phyloP scores from a whole-genome alignment of 768 basidiomycete genomes.

The Leccinum broughii region DNA sequence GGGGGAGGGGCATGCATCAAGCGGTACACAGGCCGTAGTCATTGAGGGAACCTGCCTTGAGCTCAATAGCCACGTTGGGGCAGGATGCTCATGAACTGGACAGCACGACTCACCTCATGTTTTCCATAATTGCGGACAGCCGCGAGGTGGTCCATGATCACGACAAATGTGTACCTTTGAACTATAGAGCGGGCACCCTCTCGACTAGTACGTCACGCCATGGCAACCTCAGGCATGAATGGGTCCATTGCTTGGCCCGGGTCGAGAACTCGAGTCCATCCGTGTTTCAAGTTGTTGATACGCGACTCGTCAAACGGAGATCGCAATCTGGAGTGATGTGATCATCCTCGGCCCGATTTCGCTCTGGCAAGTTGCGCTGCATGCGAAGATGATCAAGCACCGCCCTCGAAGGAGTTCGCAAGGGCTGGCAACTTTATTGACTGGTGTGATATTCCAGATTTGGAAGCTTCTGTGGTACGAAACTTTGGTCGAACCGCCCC shows the following conservation, averaged over 20 bases:
- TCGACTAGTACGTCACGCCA: constrained; percentile 28
- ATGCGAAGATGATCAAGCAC: constrained; percentile 17
- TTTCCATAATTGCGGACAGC: constrained; percentile 36
- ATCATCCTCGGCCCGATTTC: constrained; percentile 5
- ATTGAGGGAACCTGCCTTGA: constrained; percentile 35
- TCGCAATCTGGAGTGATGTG: constrained; percentile 7
- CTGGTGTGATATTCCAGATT: constrained; percentile 18
- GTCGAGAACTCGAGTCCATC: constrained; percentile 8
- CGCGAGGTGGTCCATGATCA: constrained; percentile 35
- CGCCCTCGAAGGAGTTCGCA: constrained; percentile 10
- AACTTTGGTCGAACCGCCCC: constrained; percentile 11
- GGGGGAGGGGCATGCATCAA: constrained; percentile 28
- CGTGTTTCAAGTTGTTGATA: constrained; percentile 10
- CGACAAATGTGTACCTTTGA: constrained; percentile 32
- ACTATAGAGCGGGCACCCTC: constrained; percentile 23
- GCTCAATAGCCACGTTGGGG: constrained; percentile 37
- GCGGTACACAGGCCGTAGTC: constrained; percentile 34
- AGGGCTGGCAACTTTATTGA: neutral
- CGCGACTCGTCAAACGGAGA: constrained; percentile 12
- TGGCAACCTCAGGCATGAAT: constrained; percentile 21
- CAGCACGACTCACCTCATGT: constrained; percentile 39
- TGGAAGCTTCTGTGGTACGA: constrained; percentile 31
- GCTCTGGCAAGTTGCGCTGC: constrained; percentile 1
- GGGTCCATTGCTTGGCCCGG: neutral
- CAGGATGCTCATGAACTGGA: constrained; percentile 34